Percentiles rank a stretch among this genome's conserved stretches.
Conservation (phyloP, 1,139 yeast species). For the Debaryomyces psychrophilus region DNA sequence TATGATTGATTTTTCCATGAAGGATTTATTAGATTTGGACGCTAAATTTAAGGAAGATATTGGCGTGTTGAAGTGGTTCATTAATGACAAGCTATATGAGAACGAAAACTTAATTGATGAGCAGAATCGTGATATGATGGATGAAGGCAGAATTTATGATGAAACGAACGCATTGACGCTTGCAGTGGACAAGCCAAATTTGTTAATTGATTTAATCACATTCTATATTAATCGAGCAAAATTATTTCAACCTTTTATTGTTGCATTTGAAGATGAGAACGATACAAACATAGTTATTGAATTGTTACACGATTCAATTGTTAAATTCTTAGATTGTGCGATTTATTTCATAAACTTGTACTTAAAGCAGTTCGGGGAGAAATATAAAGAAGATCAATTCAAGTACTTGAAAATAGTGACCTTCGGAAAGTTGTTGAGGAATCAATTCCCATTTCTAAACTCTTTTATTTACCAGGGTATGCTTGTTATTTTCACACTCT, state of each 20-base stretch:
- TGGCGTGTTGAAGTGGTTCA: constrained; percentile 32
- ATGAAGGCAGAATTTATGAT: constrained; percentile 16
- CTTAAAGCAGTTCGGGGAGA: constrained; percentile 22
- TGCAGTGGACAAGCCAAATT: constrained; percentile 37
- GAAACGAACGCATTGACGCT: constrained; percentile 29
- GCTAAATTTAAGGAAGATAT: constrained; percentile 46
- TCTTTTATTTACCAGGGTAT: constrained; percentile 56
- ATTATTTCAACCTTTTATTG: constrained; percentile 54
- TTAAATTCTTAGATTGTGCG: constrained; percentile 41
- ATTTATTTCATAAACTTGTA: constrained; percentile 30
- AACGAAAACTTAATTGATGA: constrained; percentile 11
- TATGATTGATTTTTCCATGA: constrained; percentile 46
- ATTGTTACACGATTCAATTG: constrained; percentile 39
- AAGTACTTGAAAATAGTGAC: constrained; percentile 22
- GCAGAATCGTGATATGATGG: constrained; percentile 6
- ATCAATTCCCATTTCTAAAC: constrained; percentile 50
- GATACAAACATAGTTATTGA: constrained; percentile 32
- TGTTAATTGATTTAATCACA: constrained; percentile 48
- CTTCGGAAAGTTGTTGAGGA: constrained; percentile 39
- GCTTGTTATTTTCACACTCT: constrained; percentile 51
- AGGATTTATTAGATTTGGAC: constrained; percentile 44
- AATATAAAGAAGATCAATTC: constrained; percentile 13
- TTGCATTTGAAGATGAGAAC: constrained; percentile 37
- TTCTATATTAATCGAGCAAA: constrained; percentile 54
- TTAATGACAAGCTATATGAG: constrained; percentile 21